These are phyloP conservation scores for Eucalyptus pauciflora DNA, from an alignment of 345 rosid genomes.

Conservation along the genomic window DNA sequence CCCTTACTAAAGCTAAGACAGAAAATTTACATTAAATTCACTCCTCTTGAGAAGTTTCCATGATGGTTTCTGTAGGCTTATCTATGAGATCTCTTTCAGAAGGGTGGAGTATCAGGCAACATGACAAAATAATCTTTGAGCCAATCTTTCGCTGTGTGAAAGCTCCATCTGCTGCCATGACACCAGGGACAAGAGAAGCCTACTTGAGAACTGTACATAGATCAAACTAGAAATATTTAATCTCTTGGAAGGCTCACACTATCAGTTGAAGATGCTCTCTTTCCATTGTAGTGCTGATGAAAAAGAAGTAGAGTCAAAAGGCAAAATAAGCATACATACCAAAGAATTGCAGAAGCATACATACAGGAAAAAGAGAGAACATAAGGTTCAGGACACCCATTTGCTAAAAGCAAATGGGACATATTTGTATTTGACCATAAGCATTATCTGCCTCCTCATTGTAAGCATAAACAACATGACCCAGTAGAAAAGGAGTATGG, in stretches of 20 bases:
- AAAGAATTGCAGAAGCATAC: not conserved
- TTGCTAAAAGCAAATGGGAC: constrained; percentile 85
- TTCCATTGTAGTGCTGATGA: constrained; percentile 49
- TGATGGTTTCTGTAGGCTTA: not conserved
- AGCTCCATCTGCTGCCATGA: not conserved
- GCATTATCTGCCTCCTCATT: constrained; percentile 81
- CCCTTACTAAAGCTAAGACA: not conserved
- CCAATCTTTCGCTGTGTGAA: not conserved
- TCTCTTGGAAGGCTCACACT: constrained; percentile 15
- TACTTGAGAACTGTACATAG: not conserved
- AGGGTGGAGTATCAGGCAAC: not conserved
- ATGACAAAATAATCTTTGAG: not conserved
- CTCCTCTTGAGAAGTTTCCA: not conserved
- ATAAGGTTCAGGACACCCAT: constrained; percentile 29
- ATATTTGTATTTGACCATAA: constrained; percentile 89
- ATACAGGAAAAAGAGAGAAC: not conserved
- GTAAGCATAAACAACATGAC: constrained; percentile 58
- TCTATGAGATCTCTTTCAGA: not conserved
- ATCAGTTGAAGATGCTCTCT: constrained; percentile 46
- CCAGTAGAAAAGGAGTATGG: constrained; percentile 91
- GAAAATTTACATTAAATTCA: not conserved
- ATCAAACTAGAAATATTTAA: not conserved
- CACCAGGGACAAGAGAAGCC: not conserved
- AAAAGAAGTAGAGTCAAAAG: not conserved
- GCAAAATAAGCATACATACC: not conserved